A percentile compares a stretch with the other conserved stretches of the same genome.
These are phyloP conservation scores for Solanum rostratum DNA, from an alignment of 257 asterid genomes.

Conservation along the genomic window DNA sequence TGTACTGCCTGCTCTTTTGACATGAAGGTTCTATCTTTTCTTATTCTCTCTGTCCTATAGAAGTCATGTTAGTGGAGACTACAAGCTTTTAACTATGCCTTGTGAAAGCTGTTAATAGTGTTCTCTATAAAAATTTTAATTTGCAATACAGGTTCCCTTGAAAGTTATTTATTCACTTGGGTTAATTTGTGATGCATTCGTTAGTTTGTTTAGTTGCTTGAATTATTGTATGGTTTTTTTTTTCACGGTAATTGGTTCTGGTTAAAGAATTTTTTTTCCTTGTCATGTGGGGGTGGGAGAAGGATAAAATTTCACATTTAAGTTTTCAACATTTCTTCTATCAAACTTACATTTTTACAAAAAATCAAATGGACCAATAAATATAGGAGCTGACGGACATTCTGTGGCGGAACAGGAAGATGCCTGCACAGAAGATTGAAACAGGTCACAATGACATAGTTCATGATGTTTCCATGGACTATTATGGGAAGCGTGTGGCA, in stretches of 20 bases:
- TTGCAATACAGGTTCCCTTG: neutral
- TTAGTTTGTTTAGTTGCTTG: neutral
- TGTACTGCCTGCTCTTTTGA: neutral
- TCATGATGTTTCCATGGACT: slow-evolving; percentile 86
- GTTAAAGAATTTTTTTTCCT: neutral
- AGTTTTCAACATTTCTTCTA: neutral
- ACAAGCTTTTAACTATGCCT: neutral
- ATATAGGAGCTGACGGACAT: neutral
- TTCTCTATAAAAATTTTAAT: neutral
- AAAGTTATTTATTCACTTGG: neutral
- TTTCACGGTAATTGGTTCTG: neutral
- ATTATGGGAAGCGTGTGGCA: slow-evolving; percentile 90
- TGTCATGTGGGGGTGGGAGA: neutral
- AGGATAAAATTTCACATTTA: neutral
- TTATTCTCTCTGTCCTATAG: neutral
- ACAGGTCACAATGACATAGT: slow-evolving; percentile 75
- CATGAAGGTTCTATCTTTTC: neutral
- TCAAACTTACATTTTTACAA: neutral
- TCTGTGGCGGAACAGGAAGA: slow-evolving; percentile 11
- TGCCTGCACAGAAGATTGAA: slow-evolving; percentile 93
- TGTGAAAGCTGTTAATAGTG: neutral
- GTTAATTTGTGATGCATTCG: neutral
- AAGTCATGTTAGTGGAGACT: neutral
- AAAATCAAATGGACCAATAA: neutral
- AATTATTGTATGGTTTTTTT: neutral